phyloP scores from a whole-genome alignment of 2,329 filamentous ascomycete genomes.

The Pseudogymnoascus sp. region DNA sequence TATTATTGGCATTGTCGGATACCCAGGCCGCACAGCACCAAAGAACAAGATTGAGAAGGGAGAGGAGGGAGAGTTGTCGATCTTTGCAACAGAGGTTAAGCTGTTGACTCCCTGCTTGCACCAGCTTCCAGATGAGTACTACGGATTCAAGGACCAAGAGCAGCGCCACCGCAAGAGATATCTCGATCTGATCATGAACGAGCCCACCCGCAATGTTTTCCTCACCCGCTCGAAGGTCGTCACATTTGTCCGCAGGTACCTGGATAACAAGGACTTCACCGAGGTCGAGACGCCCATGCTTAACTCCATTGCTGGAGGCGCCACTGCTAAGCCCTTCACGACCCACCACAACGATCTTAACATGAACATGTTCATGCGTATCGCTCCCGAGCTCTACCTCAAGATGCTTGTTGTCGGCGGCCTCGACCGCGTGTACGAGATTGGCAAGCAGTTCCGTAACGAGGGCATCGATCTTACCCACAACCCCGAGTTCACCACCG shows the following conservation, averaged over 20 bases:
- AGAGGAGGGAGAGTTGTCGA: constrained; percentile 83
- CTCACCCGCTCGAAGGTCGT: constrained; percentile 82
- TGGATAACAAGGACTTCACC: constrained; percentile 80
- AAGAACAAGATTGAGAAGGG: constrained; percentile 76
- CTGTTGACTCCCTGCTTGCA: constrained; percentile 88
- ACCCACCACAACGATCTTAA: constrained; percentile 95
- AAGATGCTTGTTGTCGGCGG: constrained; percentile 96
- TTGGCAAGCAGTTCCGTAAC: constrained; percentile 93
- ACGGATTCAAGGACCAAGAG: constrained; percentile 92
- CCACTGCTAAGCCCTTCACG: constrained; percentile 88
- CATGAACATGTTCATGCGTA: constrained; percentile 90
- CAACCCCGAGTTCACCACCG: constrained; percentile 97
- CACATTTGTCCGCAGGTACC: constrained; percentile 79
- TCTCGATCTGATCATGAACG: constrained; percentile 92
- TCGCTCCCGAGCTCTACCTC: constrained; percentile 91
- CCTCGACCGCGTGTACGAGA: constrained; percentile 88
- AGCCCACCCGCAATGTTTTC: constrained; percentile 74
- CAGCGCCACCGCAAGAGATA: constrained; percentile 89
- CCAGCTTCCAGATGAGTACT: constrained; percentile 82
- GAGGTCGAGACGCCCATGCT: constrained; percentile 98
- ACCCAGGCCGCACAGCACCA: constrained; percentile 76
- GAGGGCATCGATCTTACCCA: constrained; percentile 88
- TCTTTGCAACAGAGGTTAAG: constrained; percentile 80
- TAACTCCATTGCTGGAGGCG: constrained; percentile 90
- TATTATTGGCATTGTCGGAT: constrained; percentile 81